Percentiles rank a stretch among this genome's conserved stretches.
phyloP scores from a whole-genome alignment of 2,329 filamentous ascomycete species.

The Lithohypha guttulata region DNA sequence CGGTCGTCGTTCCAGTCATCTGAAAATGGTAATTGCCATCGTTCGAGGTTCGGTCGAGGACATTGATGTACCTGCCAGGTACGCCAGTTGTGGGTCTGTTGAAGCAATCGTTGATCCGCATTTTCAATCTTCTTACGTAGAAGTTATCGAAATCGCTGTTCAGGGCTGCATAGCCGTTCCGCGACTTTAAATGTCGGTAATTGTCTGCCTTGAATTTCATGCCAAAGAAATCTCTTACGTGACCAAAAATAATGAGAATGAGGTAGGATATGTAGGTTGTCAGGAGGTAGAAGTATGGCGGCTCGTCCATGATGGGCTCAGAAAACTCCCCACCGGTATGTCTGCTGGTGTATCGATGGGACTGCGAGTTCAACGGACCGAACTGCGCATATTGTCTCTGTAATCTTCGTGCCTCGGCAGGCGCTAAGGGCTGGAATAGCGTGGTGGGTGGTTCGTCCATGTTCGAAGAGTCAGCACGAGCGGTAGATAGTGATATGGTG shows the following conservation, averaged over 20 bases:
- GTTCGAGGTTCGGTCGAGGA: conserved; percentile 80
- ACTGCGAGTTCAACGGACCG: conserved; percentile 67
- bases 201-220: conserved; percentile 84
- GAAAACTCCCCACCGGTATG: conserved; percentile 72
- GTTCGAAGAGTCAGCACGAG: conserved; percentile 63
- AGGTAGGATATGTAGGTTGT: conserved; percentile 98
- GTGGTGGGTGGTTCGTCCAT: conserved; percentile 65
- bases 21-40: conserved; percentile 88
- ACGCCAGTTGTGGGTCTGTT: conserved; percentile 85
- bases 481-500: conserved; percentile 83
- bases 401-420: conserved; percentile 66
- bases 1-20: conserved; percentile 78
- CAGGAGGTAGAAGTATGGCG: conserved; percentile 90
- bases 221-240: conserved; percentile 94
- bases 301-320: conserved; percentile 83
- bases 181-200: conserved; percentile 71
- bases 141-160: conserved; percentile 99
- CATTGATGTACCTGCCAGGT: conserved; percentile 83
- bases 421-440: conserved; percentile 77
- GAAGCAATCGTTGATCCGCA: conserved; percentile 94
- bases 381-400: conserved; percentile 81
- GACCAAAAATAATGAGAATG: conserved; percentile 87
- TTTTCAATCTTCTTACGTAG: conserved; percentile 84
- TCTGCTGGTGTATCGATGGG: conserved; percentile 80
- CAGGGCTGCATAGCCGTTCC: conserved; percentile 84